A percentile compares a stretch with the other conserved stretches of the same genome.
Conservation (phyloP, 2,329 filamentous ascomycete species). For the Pseudophaeomoniella oleicola region DNA sequence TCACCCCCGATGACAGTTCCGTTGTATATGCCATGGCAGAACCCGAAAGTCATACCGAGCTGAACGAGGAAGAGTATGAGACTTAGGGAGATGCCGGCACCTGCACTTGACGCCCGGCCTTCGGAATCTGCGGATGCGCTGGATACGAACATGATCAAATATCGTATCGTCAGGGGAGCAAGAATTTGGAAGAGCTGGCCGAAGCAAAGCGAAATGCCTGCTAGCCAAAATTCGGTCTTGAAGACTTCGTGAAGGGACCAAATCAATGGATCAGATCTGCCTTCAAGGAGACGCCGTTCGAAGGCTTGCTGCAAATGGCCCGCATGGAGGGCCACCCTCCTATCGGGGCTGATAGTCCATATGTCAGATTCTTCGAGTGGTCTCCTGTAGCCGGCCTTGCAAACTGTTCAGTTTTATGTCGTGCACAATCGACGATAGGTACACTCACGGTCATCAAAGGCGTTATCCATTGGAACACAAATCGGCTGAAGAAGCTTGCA, state of each 20-base stretch:
- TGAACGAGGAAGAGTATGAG: slow-evolving; percentile 80
- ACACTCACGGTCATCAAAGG: slow-evolving; percentile 73
- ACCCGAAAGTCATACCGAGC: slow-evolving; percentile 61
- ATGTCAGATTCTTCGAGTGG: slow-evolving; percentile 72
- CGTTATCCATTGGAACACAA: slow-evolving; percentile 84
- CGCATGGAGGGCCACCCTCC: slow-evolving; percentile 57
- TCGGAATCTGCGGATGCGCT: slow-evolving; percentile 58
- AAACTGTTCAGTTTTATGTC: too few species aligned
- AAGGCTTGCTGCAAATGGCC: slow-evolving; percentile 54
- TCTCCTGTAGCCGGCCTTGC: slow-evolving; percentile 77
- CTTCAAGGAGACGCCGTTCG: slow-evolving; percentile 48
- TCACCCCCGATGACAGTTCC: slow-evolving; percentile 89
- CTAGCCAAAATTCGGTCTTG: slow-evolving; percentile 69
- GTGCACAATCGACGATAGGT: too few species aligned
- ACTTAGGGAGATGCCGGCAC: slow-evolving; percentile 65
- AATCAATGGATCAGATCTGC: slow-evolving; percentile 58
- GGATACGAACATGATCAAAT: slow-evolving; percentile 79
- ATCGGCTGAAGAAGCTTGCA: slow-evolving; percentile 57
- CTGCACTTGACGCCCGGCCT: slow-evolving; percentile 50
- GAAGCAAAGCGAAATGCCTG: slow-evolving; percentile 60
- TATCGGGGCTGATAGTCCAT: slow-evolving; percentile 72
- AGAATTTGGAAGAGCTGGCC: slow-evolving; percentile 64
- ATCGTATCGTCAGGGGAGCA: slow-evolving; percentile 71
- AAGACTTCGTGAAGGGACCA: slow-evolving; percentile 80
- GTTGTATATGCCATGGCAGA: slow-evolving; percentile 83